phyloP scores from a whole-genome alignment of 768 basidiomycete species.

The Pisolithus sp. region DNA sequence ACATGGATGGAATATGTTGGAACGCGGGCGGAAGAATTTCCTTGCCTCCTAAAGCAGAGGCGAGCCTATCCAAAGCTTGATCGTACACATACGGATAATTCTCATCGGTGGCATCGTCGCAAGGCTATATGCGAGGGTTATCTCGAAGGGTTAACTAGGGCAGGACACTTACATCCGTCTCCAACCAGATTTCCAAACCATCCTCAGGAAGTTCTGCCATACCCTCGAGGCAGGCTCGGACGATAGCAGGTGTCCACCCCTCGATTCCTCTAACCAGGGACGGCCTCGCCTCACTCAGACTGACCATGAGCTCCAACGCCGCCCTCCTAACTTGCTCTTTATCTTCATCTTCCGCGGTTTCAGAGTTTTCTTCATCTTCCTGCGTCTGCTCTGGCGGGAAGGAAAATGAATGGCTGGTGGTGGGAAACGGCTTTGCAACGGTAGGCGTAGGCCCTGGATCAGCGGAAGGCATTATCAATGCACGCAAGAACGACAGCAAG shows the following conservation, averaged over 20 bases:
- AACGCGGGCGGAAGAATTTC: constrained; percentile 75
- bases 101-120: constrained; percentile 54
- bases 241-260: constrained; percentile 66
- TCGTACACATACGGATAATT: constrained; percentile 73
- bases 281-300: constrained; percentile 68
- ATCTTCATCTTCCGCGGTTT: constrained; percentile 52
- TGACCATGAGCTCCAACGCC: constrained; percentile 79
- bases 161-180: constrained; percentile 58
- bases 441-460: constrained; percentile 51
- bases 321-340: constrained; percentile 62
- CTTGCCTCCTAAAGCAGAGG: constrained; percentile 73
- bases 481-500: constrained; percentile 63
- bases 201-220: constrained; percentile 75
- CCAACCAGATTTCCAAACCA: constrained; percentile 53
- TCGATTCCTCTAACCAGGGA: constrained; percentile 59
- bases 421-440: constrained; percentile 39
- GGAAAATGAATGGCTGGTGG: constrained; percentile 29
- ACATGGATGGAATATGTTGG: constrained; percentile 76
- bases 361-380: constrained; percentile 27
- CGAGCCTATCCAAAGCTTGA: constrained; percentile 74
- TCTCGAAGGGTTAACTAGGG: background rate
- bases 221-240: constrained; percentile 73
- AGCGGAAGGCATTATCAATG: constrained; percentile 59
- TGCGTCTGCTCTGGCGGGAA: constrained; percentile 33
- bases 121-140: constrained; percentile 39